Percentiles rank a stretch among this genome's conserved stretches.
Evolutionary conservation across 2,329 filamentous ascomycete genomes (phyloP).

Genomic region (Nectriaceae sp.): DNA sequence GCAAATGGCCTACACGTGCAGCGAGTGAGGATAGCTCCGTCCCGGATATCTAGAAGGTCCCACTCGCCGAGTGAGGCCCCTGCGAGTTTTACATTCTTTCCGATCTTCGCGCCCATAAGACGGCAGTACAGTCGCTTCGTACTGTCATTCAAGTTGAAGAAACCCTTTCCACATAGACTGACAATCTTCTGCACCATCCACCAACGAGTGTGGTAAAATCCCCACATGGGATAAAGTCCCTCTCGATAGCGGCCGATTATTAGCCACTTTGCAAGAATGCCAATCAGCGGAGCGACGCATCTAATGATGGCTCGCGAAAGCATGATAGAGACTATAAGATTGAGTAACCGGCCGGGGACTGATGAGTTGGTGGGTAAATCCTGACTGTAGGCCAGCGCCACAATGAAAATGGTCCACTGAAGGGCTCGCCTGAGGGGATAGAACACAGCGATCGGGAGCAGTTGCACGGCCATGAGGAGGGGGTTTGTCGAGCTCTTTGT

Average conservation of each 20-base stretch:
- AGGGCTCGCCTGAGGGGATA: conserved; percentile 53
- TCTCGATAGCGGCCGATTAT: conserved; percentile 54
- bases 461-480: conserved; percentile 50
- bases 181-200: conserved; percentile 59
- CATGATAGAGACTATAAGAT: conserved; percentile 47
- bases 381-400: conserved; percentile 44
- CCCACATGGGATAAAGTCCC: conserved; percentile 62
- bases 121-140: conserved; percentile 49
- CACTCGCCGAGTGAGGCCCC: conserved; percentile 53
- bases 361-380: conserved; percentile 40
- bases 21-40: conserved; percentile 48
- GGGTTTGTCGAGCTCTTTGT: conserved; percentile 52
- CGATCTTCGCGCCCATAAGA: conserved; percentile 55
- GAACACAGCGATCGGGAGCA: conserved; percentile 50
- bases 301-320: conserved; percentile 43
- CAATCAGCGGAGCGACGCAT: conserved; percentile 44
- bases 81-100: conserved; percentile 50
- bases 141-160: conserved; percentile 43
- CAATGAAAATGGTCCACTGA: conserved; percentile 55
- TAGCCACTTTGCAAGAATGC: conserved; percentile 56
- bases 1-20: conserved; percentile 55
- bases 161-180: conserved; percentile 48
- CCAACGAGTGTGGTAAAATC: conserved; percentile 58
- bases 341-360: conserved; percentile 48
- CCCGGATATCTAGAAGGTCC: conserved; percentile 56